Evolutionary conservation across 768 basidiomycete genomes (phyloP).

Genomic region (Hemileccinum rubropunctum): DNA sequence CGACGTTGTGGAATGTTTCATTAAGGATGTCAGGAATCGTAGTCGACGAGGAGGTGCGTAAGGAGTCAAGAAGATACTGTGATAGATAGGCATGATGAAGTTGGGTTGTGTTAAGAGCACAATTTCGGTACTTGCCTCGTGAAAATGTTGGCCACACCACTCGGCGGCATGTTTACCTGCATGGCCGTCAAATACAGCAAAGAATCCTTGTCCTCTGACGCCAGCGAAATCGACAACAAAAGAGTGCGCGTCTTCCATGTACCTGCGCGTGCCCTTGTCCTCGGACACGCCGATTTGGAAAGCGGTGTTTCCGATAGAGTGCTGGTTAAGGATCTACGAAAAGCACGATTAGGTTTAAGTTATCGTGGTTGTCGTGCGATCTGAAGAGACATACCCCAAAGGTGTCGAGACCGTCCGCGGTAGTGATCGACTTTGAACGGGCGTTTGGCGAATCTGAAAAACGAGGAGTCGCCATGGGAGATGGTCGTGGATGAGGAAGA

Average conservation of each 20-base stretch:
- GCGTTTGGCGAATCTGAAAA: constrained; percentile 71
- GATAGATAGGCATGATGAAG: constrained; percentile 5
- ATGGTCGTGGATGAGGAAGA: constrained; percentile 12
- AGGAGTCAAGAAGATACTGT: constrained; percentile 65
- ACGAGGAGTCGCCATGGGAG: constrained; percentile 24
- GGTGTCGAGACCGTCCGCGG: constrained; percentile 72
- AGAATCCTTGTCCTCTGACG: constrained; percentile 94
- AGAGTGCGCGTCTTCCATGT: constrained; percentile 97
- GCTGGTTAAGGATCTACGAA: constrained; percentile 46
- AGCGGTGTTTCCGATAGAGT: constrained; percentile 61
- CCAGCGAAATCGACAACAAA: constrained; percentile 93
- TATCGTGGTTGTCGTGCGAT: not conserved
- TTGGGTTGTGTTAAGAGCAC: constrained; percentile 1
- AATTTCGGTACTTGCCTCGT: constrained; percentile 54
- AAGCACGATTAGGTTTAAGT: not conserved
- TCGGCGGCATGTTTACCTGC: constrained; percentile 98
- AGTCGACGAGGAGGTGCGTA: constrained; percentile 54
- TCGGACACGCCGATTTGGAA: constrained; percentile 70
- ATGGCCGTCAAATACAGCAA: constrained; percentile 97
- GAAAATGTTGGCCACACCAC: constrained; percentile 97
- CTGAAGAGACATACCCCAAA: constrained; percentile 57
- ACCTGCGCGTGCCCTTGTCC: constrained; percentile 85
- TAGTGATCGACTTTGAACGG: constrained; percentile 76
- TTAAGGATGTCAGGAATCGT: constrained; percentile 88
- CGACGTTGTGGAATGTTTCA: constrained; percentile 91